Evolutionary conservation across 208 protist species (phyloP).

Genomic region (Tetramitus jugosus): DNA sequence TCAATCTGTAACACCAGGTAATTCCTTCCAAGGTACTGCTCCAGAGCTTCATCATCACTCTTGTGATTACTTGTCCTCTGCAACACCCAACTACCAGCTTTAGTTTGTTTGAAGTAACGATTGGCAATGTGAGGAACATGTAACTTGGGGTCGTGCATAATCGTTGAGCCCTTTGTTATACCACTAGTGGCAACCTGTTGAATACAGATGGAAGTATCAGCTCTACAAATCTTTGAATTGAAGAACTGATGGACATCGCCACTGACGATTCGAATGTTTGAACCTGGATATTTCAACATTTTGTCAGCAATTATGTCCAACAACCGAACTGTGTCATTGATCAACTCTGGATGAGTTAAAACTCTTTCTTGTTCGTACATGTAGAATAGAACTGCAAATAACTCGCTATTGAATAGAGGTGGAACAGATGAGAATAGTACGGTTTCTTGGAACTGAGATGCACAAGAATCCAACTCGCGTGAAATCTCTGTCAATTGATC

Average conservation of each 20-base stretch:
- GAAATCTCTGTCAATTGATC: background rate
- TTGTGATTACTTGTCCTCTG: too few relatives aligned
- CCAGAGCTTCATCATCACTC: too few relatives aligned
- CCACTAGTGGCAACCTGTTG: background rate
- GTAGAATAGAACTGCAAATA: background rate
- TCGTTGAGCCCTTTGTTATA: background rate
- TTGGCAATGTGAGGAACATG: too few relatives aligned
- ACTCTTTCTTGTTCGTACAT: background rate
- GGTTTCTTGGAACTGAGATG: background rate
- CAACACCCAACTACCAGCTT: too few relatives aligned
- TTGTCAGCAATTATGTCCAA: background rate
- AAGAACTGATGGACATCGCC: constrained; percentile 12
- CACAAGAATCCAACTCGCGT: background rate
- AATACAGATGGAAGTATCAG: background rate
- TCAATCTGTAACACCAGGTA: too few relatives aligned
- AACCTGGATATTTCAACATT: background rate
- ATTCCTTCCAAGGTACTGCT: too few relatives aligned
- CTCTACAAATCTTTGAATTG: background rate
- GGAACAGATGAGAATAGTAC: background rate
- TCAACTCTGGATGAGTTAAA: constrained; percentile 1
- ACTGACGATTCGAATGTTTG: background rate
- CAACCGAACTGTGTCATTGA: background rate
- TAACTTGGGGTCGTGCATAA: too few relatives aligned
- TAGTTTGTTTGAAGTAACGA: too few relatives aligned
- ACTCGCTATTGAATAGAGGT: background rate